Conservation (phyloP, 176 grass and related monocot genomes). For the Lolium multiflorum region DNA sequence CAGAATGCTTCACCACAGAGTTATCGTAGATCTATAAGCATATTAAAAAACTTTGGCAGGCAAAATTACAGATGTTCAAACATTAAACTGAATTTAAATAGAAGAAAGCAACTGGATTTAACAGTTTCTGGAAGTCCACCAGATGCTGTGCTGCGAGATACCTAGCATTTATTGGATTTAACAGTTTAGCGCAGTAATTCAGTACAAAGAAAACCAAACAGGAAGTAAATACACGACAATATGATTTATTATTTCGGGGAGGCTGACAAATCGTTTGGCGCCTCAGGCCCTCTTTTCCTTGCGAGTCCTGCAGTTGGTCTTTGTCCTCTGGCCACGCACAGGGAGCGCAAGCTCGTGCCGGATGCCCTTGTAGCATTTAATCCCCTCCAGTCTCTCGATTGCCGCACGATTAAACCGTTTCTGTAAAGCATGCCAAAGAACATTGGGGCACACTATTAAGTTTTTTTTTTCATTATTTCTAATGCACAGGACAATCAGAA, state of each 20-base stretch:
- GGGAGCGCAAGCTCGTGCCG: background rate
- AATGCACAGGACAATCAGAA: background rate
- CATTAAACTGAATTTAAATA: background rate
- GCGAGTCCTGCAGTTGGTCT: background rate
- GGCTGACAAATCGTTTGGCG: background rate
- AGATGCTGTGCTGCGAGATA: background rate
- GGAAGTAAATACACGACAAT: constrained; percentile 20
- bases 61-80: too few relatives aligned
- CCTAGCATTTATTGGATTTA: background rate
- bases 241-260: background rate
- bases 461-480: background rate
- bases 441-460: background rate
- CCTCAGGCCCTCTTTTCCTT: background rate
- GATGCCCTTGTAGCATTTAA: background rate
- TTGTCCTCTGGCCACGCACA: background rate
- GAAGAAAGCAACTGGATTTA: background rate
- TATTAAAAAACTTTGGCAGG: background rate
- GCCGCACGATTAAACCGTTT: background rate
- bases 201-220: background rate
- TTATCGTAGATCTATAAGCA: background rate
- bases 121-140: background rate
- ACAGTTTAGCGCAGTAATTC: background rate
- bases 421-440: background rate
- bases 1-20: background rate
- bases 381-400: background rate